Conservation (phyloP, 2,329 filamentous ascomycete genomes). For the Cytospora mali region DNA sequence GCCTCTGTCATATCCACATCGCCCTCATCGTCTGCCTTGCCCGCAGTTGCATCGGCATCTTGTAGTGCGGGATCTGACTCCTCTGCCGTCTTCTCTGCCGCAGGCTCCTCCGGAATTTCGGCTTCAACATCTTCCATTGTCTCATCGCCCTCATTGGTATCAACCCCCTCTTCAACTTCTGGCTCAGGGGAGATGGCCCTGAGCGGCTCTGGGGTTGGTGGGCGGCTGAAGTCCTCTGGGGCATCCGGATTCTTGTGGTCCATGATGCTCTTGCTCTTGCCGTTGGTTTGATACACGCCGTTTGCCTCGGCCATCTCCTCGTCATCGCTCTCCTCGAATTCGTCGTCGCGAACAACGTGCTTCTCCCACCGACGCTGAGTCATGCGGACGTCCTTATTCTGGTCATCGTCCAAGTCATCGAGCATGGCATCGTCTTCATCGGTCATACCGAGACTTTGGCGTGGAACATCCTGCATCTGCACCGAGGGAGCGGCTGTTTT, state of each 20-base stretch:
- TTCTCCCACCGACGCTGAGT: constrained; percentile 84
- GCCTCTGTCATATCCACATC: constrained; percentile 55
- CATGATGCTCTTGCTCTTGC: constrained; percentile 53
- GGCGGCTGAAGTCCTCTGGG: constrained; percentile 42
- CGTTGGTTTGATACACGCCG: constrained; percentile 62
- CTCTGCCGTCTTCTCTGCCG: constrained; percentile 29
- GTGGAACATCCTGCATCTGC: constrained; percentile 79
- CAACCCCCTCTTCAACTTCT: constrained; percentile 2
- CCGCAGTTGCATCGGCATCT: constrained; percentile 28
- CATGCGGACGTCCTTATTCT: constrained; percentile 80
- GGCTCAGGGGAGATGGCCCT: constrained; percentile 26
- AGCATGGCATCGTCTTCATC: constrained; percentile 69
- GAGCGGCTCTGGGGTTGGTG: constrained; percentile 25
- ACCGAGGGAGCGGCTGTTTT: constrained; percentile 89
- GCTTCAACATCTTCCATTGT: constrained; percentile 36
- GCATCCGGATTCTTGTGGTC: constrained; percentile 52
- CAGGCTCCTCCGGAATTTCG: constrained; percentile 35
- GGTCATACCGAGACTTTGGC: constrained; percentile 62
- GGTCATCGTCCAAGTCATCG: constrained; percentile 77
- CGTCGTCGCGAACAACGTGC: constrained; percentile 73
- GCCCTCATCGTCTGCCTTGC: constrained; percentile 48
- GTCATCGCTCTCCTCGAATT: constrained; percentile 86
- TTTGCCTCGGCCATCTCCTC: constrained; percentile 77
- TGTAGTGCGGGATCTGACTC: constrained; percentile 10
- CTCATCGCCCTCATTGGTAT: constrained; percentile 25